A percentile compares a stretch with the other conserved stretches of the same genome.
Conservation (phyloP, 2,329 filamentous ascomycete genomes). For the Aspergillus niger region DNA sequence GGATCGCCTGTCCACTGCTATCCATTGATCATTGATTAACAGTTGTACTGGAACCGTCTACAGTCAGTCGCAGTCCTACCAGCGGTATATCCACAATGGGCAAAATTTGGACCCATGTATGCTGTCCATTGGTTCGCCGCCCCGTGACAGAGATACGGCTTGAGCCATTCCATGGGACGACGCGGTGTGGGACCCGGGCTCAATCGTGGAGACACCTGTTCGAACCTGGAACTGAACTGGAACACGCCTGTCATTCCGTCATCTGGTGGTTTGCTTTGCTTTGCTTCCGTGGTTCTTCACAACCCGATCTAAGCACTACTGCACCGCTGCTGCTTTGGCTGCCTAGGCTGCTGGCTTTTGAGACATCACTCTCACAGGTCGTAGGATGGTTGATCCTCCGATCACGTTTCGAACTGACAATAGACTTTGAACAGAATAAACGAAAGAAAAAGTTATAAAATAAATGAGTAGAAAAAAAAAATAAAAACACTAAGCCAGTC, state of each 20-base stretch:
- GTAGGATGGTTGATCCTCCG: not conserved
- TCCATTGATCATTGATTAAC: no score
- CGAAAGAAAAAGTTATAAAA: not conserved
- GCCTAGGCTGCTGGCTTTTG: not conserved
- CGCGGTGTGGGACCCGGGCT: slow-evolving; percentile 17
- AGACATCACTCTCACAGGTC: not conserved
- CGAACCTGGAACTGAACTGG: slow-evolving; percentile 14
- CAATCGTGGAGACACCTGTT: slow-evolving; percentile 23
- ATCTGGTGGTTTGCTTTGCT: not conserved
- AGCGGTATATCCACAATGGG: not conserved
- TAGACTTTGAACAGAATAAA: not conserved
- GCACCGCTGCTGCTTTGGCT: not conserved
- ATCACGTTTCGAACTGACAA: not conserved
- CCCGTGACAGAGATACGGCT: slow-evolving; percentile 14
- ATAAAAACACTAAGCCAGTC: not conserved
- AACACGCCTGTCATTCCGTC: slow-evolving; percentile 19
- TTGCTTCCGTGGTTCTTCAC: slow-evolving; percentile 7
- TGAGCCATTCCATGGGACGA: slow-evolving; percentile 12
- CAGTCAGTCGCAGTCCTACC: not conserved
- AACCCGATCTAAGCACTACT: not conserved
- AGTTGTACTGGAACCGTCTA: no score
- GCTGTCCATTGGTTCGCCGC: slow-evolving; percentile 4
- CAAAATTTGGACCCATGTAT: not conserved
- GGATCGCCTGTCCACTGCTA: no score
- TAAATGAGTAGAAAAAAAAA: not conserved